Percentiles rank a stretch among this genome's conserved stretches.
These are phyloP conservation scores for Heliosperma pusillum DNA, from an alignment of 148 eudicot genomes.

Conservation along the genomic window DNA sequence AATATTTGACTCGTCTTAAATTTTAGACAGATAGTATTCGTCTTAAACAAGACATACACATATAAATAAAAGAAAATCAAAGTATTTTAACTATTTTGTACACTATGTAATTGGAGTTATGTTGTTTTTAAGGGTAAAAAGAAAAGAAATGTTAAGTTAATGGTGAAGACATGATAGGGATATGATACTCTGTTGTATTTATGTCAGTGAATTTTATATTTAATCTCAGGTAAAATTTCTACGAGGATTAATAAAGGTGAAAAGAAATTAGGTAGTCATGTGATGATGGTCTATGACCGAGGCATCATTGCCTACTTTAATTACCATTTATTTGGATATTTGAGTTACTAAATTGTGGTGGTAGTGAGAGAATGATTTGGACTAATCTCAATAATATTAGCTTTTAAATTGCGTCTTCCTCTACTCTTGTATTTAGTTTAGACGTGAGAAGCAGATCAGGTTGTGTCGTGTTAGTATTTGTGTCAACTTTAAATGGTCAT, in stretches of 20 bases:
- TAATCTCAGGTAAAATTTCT: background rate
- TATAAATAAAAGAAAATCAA: no score
- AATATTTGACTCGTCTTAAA: no score
- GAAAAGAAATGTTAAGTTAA: no score
- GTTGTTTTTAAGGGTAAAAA: no score
- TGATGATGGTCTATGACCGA: constrained; percentile 26
- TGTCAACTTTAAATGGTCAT: no score
- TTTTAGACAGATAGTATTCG: no score
- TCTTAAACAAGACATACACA: no score
- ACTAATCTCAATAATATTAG: constrained; percentile 15
- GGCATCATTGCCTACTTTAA: constrained; percentile 35
- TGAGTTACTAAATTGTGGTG: background rate
- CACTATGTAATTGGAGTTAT: no score
- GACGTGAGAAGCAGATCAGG: no score
- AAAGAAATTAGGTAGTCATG: constrained; percentile 1
- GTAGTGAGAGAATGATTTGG: constrained; percentile 13
- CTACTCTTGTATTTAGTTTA: background rate
- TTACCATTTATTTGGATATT: constrained; percentile 15
- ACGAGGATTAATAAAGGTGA: background rate
- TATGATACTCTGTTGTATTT: constrained; percentile 17
- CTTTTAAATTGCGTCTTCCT: constrained; percentile 15
- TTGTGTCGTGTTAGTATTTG: no score
- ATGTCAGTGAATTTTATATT: constrained; percentile 22
- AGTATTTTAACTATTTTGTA: no score
- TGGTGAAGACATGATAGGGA: constrained; percentile 17